phyloP scores from a whole-genome alignment of 2,329 filamentous ascomycete genomes.

The Magnaporthiopsis rhizophila region DNA sequence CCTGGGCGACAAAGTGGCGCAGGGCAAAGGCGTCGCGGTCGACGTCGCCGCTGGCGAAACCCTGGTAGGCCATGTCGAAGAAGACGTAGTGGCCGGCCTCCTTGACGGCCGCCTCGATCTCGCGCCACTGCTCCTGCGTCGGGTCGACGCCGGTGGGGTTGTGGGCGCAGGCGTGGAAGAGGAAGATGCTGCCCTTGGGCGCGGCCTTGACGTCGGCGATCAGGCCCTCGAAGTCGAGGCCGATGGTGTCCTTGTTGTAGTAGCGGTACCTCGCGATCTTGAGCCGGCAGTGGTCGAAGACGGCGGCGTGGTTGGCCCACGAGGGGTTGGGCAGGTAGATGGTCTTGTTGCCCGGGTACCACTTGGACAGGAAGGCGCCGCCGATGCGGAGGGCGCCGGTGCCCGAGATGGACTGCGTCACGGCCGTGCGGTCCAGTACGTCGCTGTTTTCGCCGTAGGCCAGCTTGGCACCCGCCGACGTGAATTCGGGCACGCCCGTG shows the following conservation, averaged over 20 bases:
- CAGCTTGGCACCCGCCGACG: constrained; percentile 80
- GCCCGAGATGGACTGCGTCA: constrained; percentile 97
- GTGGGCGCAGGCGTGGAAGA: constrained; percentile 50
- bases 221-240: constrained; percentile 93
- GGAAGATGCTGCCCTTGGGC: constrained; percentile 77
- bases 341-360: constrained; percentile 85
- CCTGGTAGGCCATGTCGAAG: constrained; percentile 9
- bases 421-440: constrained; percentile 71
- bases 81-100: constrained; percentile 2
- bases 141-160: constrained; percentile 9
- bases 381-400: constrained; percentile 94
- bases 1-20: constrained; percentile 86
- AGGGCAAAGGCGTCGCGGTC: constrained; percentile 60
- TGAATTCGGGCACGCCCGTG: constrained; percentile 91
- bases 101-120: constrained; percentile 4
- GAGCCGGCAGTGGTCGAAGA: constrained; percentile 89
- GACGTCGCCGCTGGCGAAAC: constrained; percentile 6
- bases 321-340: constrained; percentile 95
- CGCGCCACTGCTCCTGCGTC: constrained; percentile 8
- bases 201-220: constrained; percentile 83
- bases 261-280: constrained; percentile 94
- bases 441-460: constrained; percentile 80
- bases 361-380: constrained; percentile 78
- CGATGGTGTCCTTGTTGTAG: constrained; percentile 98
- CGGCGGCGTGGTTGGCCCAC: constrained; percentile 96